Evolutionary conservation across 2,329 filamentous ascomycete genomes (phyloP).

Genomic region (Blastomyces emzantsi): DNA sequence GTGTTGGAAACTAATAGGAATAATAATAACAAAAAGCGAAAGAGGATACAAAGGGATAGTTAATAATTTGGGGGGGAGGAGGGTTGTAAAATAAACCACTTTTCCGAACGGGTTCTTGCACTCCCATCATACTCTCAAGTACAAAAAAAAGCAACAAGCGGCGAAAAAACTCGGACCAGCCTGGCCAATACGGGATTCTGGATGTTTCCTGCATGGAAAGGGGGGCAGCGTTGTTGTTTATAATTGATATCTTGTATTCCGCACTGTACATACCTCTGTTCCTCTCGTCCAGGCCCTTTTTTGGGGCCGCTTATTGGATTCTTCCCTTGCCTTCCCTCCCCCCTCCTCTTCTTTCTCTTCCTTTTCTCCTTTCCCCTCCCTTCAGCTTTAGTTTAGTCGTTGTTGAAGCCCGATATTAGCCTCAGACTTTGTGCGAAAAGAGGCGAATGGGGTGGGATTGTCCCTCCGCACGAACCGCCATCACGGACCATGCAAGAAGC

Average conservation of each 20-base stretch:
- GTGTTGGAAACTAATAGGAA: background rate
- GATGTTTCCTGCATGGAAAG: background rate
- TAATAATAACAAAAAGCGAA: background rate
- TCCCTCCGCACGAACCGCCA: background rate
- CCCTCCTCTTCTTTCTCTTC: too few species aligned
- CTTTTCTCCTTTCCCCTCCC: background rate
- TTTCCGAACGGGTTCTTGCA: background rate
- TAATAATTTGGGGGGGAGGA: background rate
- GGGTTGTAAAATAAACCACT: background rate
- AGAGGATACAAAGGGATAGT: background rate
- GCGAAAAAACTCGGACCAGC: background rate
- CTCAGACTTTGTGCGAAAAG: too few species aligned
- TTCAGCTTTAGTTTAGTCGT: background rate
- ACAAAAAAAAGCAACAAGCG: background rate
- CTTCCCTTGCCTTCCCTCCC: too few species aligned
- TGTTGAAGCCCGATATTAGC: background rate
- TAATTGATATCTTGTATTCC: too few species aligned
- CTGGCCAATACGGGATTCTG: background rate
- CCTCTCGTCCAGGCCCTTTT: too few species aligned
- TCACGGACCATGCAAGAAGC: background rate
- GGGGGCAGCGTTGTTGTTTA: too few species aligned
- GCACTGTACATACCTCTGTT: too few species aligned
- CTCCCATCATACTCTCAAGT: background rate
- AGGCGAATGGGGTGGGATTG: background rate
- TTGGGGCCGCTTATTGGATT: too few species aligned